Evolutionary conservation across 2,329 filamentous ascomycete species (phyloP), one percentile per base, ranked within the genome.

Genomic region (Gliomastix tumulicola): DNA sequence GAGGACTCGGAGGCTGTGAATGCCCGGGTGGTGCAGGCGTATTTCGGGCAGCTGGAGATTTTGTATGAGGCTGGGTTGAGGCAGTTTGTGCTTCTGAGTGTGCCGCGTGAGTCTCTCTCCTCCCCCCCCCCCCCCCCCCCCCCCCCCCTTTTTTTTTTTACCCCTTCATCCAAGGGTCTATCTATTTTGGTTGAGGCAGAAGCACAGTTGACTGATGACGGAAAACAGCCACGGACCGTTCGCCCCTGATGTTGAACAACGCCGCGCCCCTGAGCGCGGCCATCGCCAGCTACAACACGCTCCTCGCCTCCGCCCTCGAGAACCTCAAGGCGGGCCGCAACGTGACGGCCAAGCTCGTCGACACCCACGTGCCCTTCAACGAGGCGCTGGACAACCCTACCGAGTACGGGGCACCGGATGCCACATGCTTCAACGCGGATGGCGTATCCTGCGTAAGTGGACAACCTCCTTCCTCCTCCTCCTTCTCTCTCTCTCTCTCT

Each of bases 41-140:
- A 70, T 37, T 59, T 59, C 11, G 50, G 49, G 4, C 50, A 69
- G 2, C 48, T 69, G 0, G 54, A 65, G 37, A 39, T 62, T 16
- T 55, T 83, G 7, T 77, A 77, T 42, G 49, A 56, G 3, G 57
- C 62, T 3, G 77, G 77, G 0, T 67, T 67, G 3, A 59, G 76
- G 6, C 77, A 78, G 38, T 82, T 82, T 41, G 60, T 70, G 3
- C 65, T 82, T 36, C 42, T 82, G 21, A 77, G 68, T 36, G 75
- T 80, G 1, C 78, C 79, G 3, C 72, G 52, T 53, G 37, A 42
- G 52, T 41, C 38, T 3, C 2, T 4, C n/a, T n/a, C n/a, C n/a
- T n/a, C n/a, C n/a, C n/a, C n/a, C n/a, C n/a, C n/a, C n/a, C n/a
- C n/a, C n/a, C n/a, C n/a, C n/a, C n/a, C n/a, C n/a, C n/a, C n/a